Percentiles rank a stretch among this genome's conserved stretches.
These are phyloP conservation scores for Caloboletus inedulis DNA, from an alignment of 1,284 basidiomycete genomes.

Conservation along the genomic window DNA sequence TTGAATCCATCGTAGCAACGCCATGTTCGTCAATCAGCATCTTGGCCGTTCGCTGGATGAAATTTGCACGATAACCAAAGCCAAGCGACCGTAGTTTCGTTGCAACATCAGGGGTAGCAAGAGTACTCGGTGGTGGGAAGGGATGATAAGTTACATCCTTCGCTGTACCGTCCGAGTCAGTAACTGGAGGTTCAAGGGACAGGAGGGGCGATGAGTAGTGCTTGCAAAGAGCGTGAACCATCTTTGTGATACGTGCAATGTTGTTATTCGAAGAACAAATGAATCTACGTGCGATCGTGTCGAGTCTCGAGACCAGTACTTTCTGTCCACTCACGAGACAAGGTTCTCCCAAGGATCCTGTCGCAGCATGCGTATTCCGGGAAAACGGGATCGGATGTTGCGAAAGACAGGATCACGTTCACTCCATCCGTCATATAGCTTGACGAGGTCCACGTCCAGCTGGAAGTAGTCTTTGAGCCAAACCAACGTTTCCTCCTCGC, in stretches of 20 bases:
- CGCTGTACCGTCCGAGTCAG: slow-evolving; percentile 21
- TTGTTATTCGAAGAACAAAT: slow-evolving; percentile 99
- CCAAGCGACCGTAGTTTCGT: slow-evolving; percentile 74
- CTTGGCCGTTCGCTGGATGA: slow-evolving; percentile 79
- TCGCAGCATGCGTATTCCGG: slow-evolving; percentile 72
- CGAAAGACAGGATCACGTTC: slow-evolving; percentile 74
- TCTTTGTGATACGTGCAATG: slow-evolving; percentile 86
- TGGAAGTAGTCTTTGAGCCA: slow-evolving; percentile 93
- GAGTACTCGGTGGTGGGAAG: slow-evolving; percentile 75
- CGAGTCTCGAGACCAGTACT: slow-evolving; percentile 4
- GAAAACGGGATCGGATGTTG: slow-evolving; percentile 57
- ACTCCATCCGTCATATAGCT: slow-evolving; percentile 80
- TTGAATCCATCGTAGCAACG: slow-evolving; percentile 9
- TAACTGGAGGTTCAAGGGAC: slow-evolving; percentile 44
- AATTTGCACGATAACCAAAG: slow-evolving; percentile 95
- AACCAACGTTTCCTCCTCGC: slow-evolving; percentile 59
- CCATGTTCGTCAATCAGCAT: slow-evolving; percentile 67
- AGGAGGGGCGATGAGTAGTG: slow-evolving; percentile 70
- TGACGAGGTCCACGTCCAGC: slow-evolving; percentile 71
- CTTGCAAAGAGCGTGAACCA: slow-evolving; percentile 74
- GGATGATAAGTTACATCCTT: slow-evolving; percentile 62
- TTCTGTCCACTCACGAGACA: slow-evolving; percentile 65
- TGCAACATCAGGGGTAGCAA: slow-evolving; percentile 65
- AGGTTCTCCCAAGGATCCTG: slow-evolving; percentile 98
- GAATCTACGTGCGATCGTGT: slow-evolving; percentile 56